Conservation (phyloP, 345 rosid genomes). For the Murraya paniculata region DNA sequence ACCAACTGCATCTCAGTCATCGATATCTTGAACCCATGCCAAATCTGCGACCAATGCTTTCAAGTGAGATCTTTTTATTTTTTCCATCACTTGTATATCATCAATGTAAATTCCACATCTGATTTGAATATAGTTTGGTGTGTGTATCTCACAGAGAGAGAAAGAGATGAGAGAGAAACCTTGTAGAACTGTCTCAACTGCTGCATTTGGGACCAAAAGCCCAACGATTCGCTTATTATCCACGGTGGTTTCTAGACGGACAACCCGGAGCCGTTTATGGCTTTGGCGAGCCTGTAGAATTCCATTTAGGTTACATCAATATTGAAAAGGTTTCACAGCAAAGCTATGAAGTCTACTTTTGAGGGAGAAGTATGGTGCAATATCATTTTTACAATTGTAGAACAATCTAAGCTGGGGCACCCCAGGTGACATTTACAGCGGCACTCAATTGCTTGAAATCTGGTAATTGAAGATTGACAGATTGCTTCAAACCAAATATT, state of each 20-base stretch:
- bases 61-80: not conserved
- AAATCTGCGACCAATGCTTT: slow-evolving; percentile 52
- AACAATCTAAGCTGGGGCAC: not conserved
- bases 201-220: slow-evolving; percentile 85
- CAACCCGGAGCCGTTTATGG: slow-evolving; percentile 85
- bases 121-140: not conserved
- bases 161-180: slow-evolving; percentile 37
- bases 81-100: too few relatives aligned
- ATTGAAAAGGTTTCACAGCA: not conserved
- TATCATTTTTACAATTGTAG: not conserved
- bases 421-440: not conserved
- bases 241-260: slow-evolving; percentile 78
- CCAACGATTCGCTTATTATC: slow-evolving; percentile 85
- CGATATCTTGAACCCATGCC: slow-evolving; percentile 94
- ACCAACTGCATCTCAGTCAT: slow-evolving; percentile 43
- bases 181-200: slow-evolving; percentile 87
- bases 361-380: not conserved
- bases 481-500: not conserved
- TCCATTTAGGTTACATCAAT: slow-evolving; percentile 7
- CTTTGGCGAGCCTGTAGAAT: slow-evolving; percentile 72
- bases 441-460: not conserved
- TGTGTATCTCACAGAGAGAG: not conserved
- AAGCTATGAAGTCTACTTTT: not conserved
- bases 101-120: not conserved
- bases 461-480: not conserved